Percentiles rank a stretch among this genome's conserved stretches.
phyloP scores from a whole-genome alignment of 805 yeast species.

The Pichia nakasei region DNA sequence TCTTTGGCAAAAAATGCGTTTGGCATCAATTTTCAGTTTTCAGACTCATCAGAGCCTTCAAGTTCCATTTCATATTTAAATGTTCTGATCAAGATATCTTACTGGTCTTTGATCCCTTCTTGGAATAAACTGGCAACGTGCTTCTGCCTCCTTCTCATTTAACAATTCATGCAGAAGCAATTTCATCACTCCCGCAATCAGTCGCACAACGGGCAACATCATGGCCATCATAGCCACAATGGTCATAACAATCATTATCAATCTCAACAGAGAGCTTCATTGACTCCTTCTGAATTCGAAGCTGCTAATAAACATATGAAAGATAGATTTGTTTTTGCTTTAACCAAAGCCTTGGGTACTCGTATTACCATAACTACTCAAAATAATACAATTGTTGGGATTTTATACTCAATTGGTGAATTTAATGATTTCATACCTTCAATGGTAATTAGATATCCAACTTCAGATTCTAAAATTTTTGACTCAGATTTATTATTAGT shows the following conservation, averaged over 20 bases:
- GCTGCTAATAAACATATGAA: conserved; percentile 30
- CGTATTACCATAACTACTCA: conserved; percentile 51
- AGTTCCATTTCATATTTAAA: too few relatives aligned
- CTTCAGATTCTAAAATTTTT: conserved; percentile 28
- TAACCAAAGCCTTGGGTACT: conserved; percentile 54
- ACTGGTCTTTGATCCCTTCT: too few relatives aligned
- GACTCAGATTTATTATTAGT: conserved; percentile 33
- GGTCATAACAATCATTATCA: background rate
- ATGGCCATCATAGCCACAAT: background rate
- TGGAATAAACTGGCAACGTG: too few relatives aligned
- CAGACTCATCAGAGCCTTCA: too few relatives aligned
- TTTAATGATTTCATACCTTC: conserved; percentile 37
- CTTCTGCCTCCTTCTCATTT: too few relatives aligned
- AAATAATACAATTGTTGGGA: conserved; percentile 40
- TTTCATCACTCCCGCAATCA: background rate
- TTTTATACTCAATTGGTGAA: conserved; percentile 41
- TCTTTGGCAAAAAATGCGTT: too few relatives aligned
- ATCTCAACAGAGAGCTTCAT: conserved; percentile 1
- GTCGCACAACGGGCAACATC: too few relatives aligned
- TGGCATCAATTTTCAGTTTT: too few relatives aligned
- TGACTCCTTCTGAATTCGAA: conserved; percentile 20
- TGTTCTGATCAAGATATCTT: too few relatives aligned
- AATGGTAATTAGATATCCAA: conserved; percentile 46
- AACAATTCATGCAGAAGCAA: background rate
- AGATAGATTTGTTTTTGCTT: conserved; percentile 47